These are phyloP conservation scores for Geosmithia morbida DNA, from an alignment of 2,329 filamentous ascomycete species.

Conservation along the genomic window DNA sequence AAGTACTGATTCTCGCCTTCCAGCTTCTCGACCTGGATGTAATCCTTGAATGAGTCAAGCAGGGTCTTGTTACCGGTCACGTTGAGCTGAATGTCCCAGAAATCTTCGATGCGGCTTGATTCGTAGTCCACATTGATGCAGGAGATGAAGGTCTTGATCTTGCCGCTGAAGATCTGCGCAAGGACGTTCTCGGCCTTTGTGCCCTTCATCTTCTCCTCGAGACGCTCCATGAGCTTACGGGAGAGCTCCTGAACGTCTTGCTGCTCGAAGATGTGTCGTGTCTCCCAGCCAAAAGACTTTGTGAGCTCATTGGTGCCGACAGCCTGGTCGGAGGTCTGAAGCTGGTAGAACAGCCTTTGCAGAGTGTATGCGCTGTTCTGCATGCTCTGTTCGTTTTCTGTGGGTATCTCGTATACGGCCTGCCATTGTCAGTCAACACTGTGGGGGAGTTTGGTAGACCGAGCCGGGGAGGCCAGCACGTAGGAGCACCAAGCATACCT, in stretches of 20 bases:
- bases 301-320: constrained; percentile 90
- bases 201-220: constrained; percentile 97
- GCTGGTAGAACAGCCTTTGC: constrained; percentile 85
- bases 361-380: constrained; percentile 86
- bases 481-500: constrained; percentile 33
- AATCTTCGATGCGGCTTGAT: constrained; percentile 88
- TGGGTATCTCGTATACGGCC: constrained; percentile 96
- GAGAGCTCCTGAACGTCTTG: constrained; percentile 97
- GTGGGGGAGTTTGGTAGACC: neutral
- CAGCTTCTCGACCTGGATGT: constrained; percentile 90
- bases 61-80: constrained; percentile 88
- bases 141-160: constrained; percentile 96
- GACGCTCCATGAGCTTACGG: constrained; percentile 89
- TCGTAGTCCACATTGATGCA: constrained; percentile 98
- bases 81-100: constrained; percentile 97
- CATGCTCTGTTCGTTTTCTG: constrained; percentile 65
- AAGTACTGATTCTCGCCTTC: constrained; percentile 98
- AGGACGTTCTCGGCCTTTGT: constrained; percentile 82
- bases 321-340: constrained; percentile 73
- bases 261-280: constrained; percentile 93
- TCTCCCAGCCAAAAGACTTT: constrained; percentile 96
- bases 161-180: constrained; percentile 85
- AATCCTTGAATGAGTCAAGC: constrained; percentile 90
- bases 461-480: constrained; percentile 3
- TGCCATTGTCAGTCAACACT: constrained; percentile 18